Evolutionary conservation across 352 stramenopile species (phyloP), one percentile per base, ranked within the genome.

Genomic region (Peronospora destructor): DNA sequence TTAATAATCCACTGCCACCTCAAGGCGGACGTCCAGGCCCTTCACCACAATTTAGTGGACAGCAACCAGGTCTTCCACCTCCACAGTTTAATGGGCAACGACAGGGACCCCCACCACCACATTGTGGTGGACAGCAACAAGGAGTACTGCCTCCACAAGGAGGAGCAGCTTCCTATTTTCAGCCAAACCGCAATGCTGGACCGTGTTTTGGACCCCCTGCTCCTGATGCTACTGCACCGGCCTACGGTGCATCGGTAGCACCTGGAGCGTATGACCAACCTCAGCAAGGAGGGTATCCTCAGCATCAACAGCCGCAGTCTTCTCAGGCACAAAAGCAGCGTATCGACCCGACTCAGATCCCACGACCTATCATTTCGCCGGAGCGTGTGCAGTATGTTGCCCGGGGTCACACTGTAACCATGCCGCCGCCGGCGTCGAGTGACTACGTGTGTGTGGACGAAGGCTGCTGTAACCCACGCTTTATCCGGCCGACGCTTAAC

Each of bases 331-430:
- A 82, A 3, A 82, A 83, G 53, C 81, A 89, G 48, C 78, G 83
- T 6, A 95, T 95, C 49, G 84, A 95, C 44, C 84, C 84, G 8
- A 91, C 80, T 29, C 83, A 94, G 55, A 95, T 95, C 49, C 84
- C 84, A 11, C 84, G 84, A 33, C 84, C 84, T 11, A 61, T 86
- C 19, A 79, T 90, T 17, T 74, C 70, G 8, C 45, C 60, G 1
- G 81, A 93, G 30, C 66, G 65, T 28, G 66, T 80, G 35, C 77
- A 86, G 58, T 93, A 93, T 62, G 59, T 91, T 25, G 76, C 82
- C 1, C 77, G 76, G 1, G 82, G 80, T 3, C 77, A 89, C 65
- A 93, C 82, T 0, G 73, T 93, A 34, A 87, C 82, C 8, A 88
- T 91, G 77, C 82, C 82, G 0, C 82, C 82, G 0, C 38, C 80